Evolutionary conservation across 306 rosid species (phyloP), one percentile per base, ranked within the genome.

Genomic region (Quercus glauca): DNA sequence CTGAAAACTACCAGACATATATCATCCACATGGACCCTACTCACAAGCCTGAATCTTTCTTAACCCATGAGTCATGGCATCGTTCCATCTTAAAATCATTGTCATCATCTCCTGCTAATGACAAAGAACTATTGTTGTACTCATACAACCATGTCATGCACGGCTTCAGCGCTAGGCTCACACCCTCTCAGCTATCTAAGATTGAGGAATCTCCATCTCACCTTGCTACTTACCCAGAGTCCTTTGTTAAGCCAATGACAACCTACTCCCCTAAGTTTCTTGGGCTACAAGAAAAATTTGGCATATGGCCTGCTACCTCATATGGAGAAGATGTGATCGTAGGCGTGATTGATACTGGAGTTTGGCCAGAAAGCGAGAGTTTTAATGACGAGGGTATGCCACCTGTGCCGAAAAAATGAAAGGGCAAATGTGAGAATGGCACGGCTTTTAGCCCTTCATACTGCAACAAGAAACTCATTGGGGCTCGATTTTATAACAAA

Each of bases 391-490:
- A 41, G 10, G 49, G 49, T 8, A 41, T 41, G 49, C 0, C 49
- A 41, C 11, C 11, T 0, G 49, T 41, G 49, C 49, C 49, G 0
- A 0, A 41, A 41, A 41, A 1, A 41, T 41, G 49, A 12, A 41
- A 41, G 3, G 49, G 49, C 2, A 41, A 41, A 0, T 76, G 78
- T 17, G 70, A 82, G 41, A 35, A 29, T 5, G 70, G 81, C n/a
- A 41, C 43, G 5, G 21, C n/a, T 3, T 82, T 82, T 61, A 37
- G 13, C 67, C 19, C 81, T 15, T 76, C 81, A 6, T 37, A 20
- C 11, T 82, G 85, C 70, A 77, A 77, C 75, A 76, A 41, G 29
- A 82, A 82, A 43, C 73, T 82, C 41, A 77, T 72, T 1, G 79
- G 81, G 21, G 85, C 85, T 17, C 72, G 71, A 21, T 41, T 23